Conservation (phyloP, 164 flowering plant genomes). For the Piper longum region DNA sequence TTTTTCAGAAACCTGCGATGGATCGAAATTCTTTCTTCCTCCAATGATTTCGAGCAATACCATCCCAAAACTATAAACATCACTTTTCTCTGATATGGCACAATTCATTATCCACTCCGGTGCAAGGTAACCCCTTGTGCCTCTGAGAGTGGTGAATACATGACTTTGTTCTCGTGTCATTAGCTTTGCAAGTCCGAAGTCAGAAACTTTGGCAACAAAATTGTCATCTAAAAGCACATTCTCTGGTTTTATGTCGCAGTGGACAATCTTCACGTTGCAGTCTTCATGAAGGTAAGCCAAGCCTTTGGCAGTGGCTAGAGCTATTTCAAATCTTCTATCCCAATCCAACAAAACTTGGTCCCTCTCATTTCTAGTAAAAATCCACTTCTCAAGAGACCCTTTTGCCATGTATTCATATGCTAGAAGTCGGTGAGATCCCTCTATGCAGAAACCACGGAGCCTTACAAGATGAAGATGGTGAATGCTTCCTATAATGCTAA, state of each 20-base stretch:
- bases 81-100: slow-evolving; percentile 53
- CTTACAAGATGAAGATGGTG: slow-evolving; percentile 49
- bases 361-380: slow-evolving; percentile 20
- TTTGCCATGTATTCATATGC: slow-evolving; percentile 48
- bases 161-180: slow-evolving; percentile 47
- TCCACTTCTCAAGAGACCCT: slow-evolving; percentile 49
- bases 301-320: slow-evolving; percentile 38
- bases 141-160: slow-evolving; percentile 41
- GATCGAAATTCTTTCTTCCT: slow-evolving; percentile 38
- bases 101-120: slow-evolving; percentile 54
- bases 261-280: slow-evolving; percentile 40
- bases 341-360: slow-evolving; percentile 21
- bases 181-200: slow-evolving; percentile 50
- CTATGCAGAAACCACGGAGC: slow-evolving; percentile 48
- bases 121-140: slow-evolving; percentile 54
- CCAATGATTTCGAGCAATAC: slow-evolving; percentile 46
- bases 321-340: slow-evolving; percentile 30
- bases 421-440: slow-evolving; percentile 36
- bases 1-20: slow-evolving; percentile 19
- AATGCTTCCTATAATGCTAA: slow-evolving; percentile 43
- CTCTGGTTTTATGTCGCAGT: slow-evolving; percentile 55
- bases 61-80: slow-evolving; percentile 52
- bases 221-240: slow-evolving; percentile 49
- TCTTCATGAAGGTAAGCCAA: slow-evolving; percentile 45
- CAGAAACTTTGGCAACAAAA: slow-evolving; percentile 40